Evolutionary conservation across 805 yeast genomes (phyloP), one percentile per base, ranked within the genome.

Genomic region (Nakazawaea wickerhamii): DNA sequence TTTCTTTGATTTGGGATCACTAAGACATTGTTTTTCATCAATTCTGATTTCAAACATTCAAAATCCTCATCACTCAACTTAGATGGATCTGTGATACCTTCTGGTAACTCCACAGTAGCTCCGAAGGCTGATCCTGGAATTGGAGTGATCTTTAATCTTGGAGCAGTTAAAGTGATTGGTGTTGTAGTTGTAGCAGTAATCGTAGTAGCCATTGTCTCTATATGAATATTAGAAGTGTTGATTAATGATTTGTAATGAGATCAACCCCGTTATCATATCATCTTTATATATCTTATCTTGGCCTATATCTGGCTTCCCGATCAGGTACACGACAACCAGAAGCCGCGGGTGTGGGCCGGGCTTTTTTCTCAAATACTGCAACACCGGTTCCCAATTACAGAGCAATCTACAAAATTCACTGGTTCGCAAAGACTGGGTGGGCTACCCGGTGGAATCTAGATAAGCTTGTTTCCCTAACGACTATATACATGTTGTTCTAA

Each of bases 11-110:
- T 70, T 33, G 91, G 91, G 43, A 88, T 75, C 14, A 87, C 82
- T 14, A 85, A 67, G 7, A 88, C 95, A 40, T 85, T 73, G 57
- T 88, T 63, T 7, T 70, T 71, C 52, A 79, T 79, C 4, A 87
- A 71, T 0, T 90, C 91, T 25, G 75, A 72, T 51, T 73, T 76
- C 46, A 87, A 69, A 7, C 55, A 51, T 41, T 70, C 63, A 63
- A 86, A 86, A 53, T 87, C 93, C 5, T 63, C 74, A 3, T 81
- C 85, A 48, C 66, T 70, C 46, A 88, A 70, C 42, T 71, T 58
- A 4, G 85, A 70, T 13, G 95, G 95, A 61, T 87, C 95, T 43
- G 75, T 79, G 46, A 84, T 73, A 50, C 83, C 82, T 3, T 59
- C 58, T 27, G 96, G 96, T 32, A 87, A 63, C 5, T 59, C 63